A percentile compares a stretch with the other conserved stretches of the same genome.
Conservation (phyloP, 2,329 filamentous ascomycete genomes). For the Fusarium domesticum region DNA sequence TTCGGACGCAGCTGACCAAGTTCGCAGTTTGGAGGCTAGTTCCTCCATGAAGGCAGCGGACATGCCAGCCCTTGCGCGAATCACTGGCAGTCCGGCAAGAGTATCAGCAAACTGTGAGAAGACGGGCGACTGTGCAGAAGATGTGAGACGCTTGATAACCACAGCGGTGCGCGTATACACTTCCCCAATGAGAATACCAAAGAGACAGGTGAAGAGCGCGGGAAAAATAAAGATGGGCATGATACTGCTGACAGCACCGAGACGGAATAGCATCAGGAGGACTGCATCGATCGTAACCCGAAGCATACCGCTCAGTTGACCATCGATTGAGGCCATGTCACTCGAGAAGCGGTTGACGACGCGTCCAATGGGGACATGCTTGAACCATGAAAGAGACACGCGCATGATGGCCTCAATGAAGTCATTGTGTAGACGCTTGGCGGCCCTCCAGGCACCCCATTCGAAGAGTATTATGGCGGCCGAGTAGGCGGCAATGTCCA, state of each 20-base stretch:
- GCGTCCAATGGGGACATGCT: conserved; percentile 50
- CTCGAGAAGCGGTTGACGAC: conserved; percentile 56
- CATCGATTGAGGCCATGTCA: conserved; percentile 56
- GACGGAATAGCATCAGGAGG: conserved; percentile 44
- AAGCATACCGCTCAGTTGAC: conserved; percentile 44
- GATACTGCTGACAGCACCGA: conserved; percentile 48
- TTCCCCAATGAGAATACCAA: conserved; percentile 47
- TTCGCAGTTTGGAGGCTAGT: conserved; percentile 49
- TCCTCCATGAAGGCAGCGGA: conserved; percentile 45
- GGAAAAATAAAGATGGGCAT: conserved; percentile 52
- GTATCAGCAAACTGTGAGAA: conserved; percentile 57
- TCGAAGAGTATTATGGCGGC: conserved; percentile 48
- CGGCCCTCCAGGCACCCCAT: conserved; percentile 56
- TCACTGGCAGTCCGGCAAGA: conserved; percentile 48
- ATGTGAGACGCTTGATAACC: conserved; percentile 44
- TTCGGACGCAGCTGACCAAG: conserved; percentile 47
- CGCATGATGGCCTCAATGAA: conserved; percentile 52
- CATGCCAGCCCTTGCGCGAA: conserved; percentile 51
- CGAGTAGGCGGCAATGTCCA: conserved; percentile 43
- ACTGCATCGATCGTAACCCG: conserved; percentile 41
- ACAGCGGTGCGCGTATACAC: conserved; percentile 51
- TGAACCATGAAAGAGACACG: conserved; percentile 57
- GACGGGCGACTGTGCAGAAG: conserved; percentile 50
- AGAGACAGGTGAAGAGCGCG: conserved; percentile 42
- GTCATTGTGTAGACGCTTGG: conserved; percentile 49